A percentile compares a stretch with the other conserved stretches of the same genome.
Evolutionary conservation across 108 stramenopile species (phyloP).

Genomic region (Cyclostephanos invisitatus): DNA sequence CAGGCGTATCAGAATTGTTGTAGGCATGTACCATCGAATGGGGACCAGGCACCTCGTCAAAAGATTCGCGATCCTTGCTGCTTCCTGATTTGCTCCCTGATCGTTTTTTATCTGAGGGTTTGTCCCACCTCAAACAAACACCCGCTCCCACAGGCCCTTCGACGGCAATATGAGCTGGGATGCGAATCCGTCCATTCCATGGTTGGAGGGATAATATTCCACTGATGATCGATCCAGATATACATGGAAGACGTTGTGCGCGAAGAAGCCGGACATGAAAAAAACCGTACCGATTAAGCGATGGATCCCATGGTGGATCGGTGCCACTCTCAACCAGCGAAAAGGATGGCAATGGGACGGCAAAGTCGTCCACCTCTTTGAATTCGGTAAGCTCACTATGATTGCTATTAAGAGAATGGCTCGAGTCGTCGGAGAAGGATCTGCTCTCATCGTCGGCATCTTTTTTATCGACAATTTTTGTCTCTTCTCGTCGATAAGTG

Average conservation of each 20-base stretch:
- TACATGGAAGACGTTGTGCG: conserved; percentile 76
- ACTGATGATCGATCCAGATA: conserved; percentile 57
- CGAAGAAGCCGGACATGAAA: conserved; percentile 74
- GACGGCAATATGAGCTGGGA: conserved; percentile 31
- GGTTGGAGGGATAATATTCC: conserved; percentile 67
- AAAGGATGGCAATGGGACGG: conserved; percentile 26
- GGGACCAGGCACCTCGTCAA: conserved; percentile 32
- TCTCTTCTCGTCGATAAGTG: background rate
- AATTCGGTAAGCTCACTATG: conserved; percentile 38
- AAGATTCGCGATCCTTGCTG: conserved; percentile 18
- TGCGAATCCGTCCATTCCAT: conserved; percentile 78
- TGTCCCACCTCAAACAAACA: conserved; percentile 73
- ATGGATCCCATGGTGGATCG: conserved; percentile 42
- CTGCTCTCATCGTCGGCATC: conserved; percentile 6
- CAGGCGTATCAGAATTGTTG: conserved; percentile 73
- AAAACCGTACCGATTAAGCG: conserved; percentile 71
- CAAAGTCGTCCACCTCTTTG: conserved; percentile 30
- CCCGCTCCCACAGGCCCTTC: conserved; percentile 55
- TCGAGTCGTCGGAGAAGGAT: conserved; percentile 24
- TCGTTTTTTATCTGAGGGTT: conserved; percentile 14
- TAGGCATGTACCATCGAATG: conserved; percentile 83
- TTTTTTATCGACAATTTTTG: background rate
- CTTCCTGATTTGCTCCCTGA: background rate
- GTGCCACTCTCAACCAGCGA: conserved; percentile 3
- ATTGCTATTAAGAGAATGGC: conserved; percentile 39